A percentile compares a stretch with the other conserved stretches of the same genome.
phyloP scores from a whole-genome alignment of 2,329 filamentous ascomycete species.

The Pseudogymnoascus sp. region DNA sequence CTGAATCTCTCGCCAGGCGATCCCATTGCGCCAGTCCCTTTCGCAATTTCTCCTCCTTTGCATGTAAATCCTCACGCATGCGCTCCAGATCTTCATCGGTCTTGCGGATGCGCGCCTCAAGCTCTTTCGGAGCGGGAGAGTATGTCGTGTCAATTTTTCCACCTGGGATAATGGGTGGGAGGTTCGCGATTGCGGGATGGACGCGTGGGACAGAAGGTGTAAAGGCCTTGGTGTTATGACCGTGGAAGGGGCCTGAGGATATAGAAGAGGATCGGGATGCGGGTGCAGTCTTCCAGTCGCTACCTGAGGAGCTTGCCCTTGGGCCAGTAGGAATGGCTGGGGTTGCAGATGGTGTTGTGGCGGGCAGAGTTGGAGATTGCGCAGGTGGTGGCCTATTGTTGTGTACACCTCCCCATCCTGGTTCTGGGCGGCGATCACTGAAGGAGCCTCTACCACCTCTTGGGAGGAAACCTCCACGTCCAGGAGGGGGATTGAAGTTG shows the following conservation, averaged over 20 bases:
- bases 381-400: conserved; percentile 21
- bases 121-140: conserved; percentile 19
- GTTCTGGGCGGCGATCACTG: conserved; percentile 25
- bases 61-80: conserved; percentile 24
- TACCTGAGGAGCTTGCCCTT: conserved; percentile 21
- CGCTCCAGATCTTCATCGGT: conserved; percentile 28
- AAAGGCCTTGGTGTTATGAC: conserved; percentile 12
- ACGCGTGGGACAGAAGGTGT: conserved; percentile 17
- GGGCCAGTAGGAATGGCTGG: conserved; percentile 24
- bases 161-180: conserved; percentile 27
- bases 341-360: conserved; percentile 16
- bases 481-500: conserved; percentile 23
- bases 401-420: conserved; percentile 24
- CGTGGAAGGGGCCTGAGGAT: conserved; percentile 22
- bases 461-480: conserved; percentile 21
- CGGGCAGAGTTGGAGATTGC: conserved; percentile 23
- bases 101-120: conserved; percentile 25
- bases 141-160: conserved; percentile 28
- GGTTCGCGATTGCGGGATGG: conserved; percentile 29
- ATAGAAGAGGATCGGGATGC: conserved; percentile 24
- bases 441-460: conserved; percentile 27
- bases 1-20: conserved; percentile 25
- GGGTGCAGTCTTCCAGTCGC: conserved; percentile 24
- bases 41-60: conserved; percentile 28
- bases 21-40: conserved; percentile 27